Conservation (phyloP, 768 basidiomycete genomes). For the Albatrellus ellisii region DNA sequence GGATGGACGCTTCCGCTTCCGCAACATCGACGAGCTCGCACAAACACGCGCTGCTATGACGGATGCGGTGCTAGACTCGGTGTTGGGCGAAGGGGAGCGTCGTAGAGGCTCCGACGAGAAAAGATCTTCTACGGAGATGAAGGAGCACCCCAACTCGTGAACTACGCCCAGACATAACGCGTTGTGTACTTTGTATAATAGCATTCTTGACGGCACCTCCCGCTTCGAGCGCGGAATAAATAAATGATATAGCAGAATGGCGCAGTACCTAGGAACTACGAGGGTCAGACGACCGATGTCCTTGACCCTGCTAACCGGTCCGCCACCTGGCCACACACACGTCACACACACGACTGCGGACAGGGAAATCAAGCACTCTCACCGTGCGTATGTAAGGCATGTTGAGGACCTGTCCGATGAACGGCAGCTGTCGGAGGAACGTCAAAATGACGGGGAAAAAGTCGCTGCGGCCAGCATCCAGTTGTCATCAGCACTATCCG, state of each 20-base stretch:
- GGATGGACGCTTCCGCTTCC: conserved; percentile 32
- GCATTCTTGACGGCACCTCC: too few relatives aligned
- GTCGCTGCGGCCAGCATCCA: conserved; percentile 44
- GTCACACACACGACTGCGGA: neutral
- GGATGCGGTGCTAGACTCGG: neutral
- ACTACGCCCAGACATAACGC: too few relatives aligned
- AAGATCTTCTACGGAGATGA: neutral
- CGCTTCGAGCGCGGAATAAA: too few relatives aligned
- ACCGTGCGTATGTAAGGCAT: conserved; percentile 83
- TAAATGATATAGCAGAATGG: too few relatives aligned
- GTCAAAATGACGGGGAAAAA: conserved; percentile 98
- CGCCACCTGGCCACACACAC: conserved; percentile 15
- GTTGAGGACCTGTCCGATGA: conserved; percentile 77
- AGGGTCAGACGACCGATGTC: conserved; percentile 23
- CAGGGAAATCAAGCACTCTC: conserved; percentile 3
- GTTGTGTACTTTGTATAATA: too few relatives aligned
- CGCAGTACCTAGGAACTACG: too few relatives aligned
- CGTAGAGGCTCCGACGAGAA: neutral
- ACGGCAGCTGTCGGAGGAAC: conserved; percentile 90
- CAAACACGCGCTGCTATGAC: neutral
- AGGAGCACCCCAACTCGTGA: too few relatives aligned
- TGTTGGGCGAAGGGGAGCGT: neutral
- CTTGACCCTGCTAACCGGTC: conserved; percentile 24
- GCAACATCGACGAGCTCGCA: conserved; percentile 18
- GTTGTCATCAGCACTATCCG: neutral